These are phyloP conservation scores for Trypanosoma rangeli DNA, from an alignment of 208 protist species.

Conservation along the genomic window DNA sequence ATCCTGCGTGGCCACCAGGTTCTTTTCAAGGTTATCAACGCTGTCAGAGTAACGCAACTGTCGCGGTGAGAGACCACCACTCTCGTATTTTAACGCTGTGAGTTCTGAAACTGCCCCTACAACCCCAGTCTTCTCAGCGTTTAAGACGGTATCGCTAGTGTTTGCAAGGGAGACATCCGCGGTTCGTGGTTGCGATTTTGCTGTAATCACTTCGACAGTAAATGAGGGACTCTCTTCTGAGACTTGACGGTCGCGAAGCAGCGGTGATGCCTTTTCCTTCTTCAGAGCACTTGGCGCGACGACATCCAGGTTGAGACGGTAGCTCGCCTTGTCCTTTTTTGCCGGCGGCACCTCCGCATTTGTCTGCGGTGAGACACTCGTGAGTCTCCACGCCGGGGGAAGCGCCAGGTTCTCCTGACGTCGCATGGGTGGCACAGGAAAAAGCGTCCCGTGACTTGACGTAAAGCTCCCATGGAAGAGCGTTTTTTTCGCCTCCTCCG, in stretches of 20 bases:
- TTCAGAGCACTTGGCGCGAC: slow-evolving; percentile 47
- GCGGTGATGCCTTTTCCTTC: slow-evolving; percentile 16
- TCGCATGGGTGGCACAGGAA: slow-evolving; percentile 51
- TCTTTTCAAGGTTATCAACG: slow-evolving; percentile 34
- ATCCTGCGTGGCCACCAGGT: slow-evolving; percentile 43
- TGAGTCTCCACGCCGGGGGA: neutral
- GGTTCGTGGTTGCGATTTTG: slow-evolving; percentile 43
- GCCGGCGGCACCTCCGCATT: slow-evolving; percentile 10
- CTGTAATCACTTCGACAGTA: slow-evolving; percentile 35
- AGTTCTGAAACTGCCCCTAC: slow-evolving; percentile 47
- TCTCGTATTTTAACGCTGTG: slow-evolving; percentile 48
- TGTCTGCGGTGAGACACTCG: slow-evolving; percentile 17
- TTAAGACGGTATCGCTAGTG: neutral
- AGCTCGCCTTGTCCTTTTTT: neutral
- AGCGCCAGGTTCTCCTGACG: slow-evolving; percentile 7
- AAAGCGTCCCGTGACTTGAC: slow-evolving; percentile 69
- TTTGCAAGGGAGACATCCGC: slow-evolving; percentile 34
- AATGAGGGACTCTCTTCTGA: slow-evolving; percentile 11
- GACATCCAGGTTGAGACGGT: slow-evolving; percentile 23
- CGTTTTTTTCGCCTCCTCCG: slow-evolving; percentile 63
- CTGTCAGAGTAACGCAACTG: slow-evolving; percentile 40
- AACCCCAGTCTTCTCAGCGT: slow-evolving; percentile 9
- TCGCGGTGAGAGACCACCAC: slow-evolving; percentile 26
- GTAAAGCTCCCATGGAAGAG: slow-evolving; percentile 83
- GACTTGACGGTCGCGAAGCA: slow-evolving; percentile 3